Conservation (phyloP, 495 filamentous ascomycete species). For the Xylaria grammica region DNA sequence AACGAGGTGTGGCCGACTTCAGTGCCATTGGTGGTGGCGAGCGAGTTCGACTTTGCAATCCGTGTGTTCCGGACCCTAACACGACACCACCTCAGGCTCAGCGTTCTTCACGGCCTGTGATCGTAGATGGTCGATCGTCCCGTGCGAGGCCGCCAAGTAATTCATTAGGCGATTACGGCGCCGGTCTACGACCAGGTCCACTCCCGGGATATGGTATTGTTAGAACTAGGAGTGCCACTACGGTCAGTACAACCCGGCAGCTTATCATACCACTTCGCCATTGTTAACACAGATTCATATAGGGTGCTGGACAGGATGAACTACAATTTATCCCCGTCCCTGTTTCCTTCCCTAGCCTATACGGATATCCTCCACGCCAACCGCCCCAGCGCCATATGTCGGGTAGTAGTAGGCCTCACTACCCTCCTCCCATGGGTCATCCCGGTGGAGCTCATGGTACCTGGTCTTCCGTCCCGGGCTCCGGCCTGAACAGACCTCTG, state of each 20-base stretch:
- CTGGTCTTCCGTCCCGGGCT: slow-evolving; percentile 26
- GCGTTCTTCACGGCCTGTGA: slow-evolving; percentile 21
- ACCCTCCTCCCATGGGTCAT: slow-evolving; percentile 34
- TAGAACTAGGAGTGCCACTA: slow-evolving; percentile 46
- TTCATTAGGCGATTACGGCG: slow-evolving; percentile 29
- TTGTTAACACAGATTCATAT: slow-evolving; percentile 24
- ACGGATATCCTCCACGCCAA: slow-evolving; percentile 38
- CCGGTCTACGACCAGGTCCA: slow-evolving; percentile 23
- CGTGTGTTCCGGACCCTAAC: slow-evolving; percentile 92
- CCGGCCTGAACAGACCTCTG: slow-evolving; percentile 34
- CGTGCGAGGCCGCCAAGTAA: slow-evolving; percentile 40
- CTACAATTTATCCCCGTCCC: slow-evolving; percentile 25
- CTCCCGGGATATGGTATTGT: not conserved
- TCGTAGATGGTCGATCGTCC: slow-evolving; percentile 22
- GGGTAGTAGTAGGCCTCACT: slow-evolving; percentile 26
- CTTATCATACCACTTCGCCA: not conserved
- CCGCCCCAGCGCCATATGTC: slow-evolving; percentile 27
- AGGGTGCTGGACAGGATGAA: slow-evolving; percentile 28
- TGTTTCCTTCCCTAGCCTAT: slow-evolving; percentile 39
- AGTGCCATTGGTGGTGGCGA: slow-evolving; percentile 72
- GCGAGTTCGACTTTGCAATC: slow-evolving; percentile 90
- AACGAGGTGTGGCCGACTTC: slow-evolving; percentile 54
- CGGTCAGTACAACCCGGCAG: slow-evolving; percentile 39
- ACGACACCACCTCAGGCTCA: slow-evolving; percentile 63
- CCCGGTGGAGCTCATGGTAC: slow-evolving; percentile 26